phyloP scores from a whole-genome alignment of 2,329 filamentous ascomycete genomes.

The Colletotrichum liriopes region DNA sequence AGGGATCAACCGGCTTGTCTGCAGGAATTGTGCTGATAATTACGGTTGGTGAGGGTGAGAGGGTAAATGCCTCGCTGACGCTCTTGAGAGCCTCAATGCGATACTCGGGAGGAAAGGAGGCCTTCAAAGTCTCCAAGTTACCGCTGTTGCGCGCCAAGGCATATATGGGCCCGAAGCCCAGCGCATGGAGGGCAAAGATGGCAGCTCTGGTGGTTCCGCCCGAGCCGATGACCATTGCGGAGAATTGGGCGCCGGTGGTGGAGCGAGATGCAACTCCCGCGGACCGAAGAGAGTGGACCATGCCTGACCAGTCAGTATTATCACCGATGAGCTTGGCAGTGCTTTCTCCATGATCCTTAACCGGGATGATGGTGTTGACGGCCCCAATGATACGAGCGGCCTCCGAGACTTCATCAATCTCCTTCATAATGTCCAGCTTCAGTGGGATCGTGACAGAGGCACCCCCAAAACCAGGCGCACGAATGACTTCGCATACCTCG shows the following conservation, averaged over 20 bases:
- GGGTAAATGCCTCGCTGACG: conserved; percentile 8
- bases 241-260: conserved; percentile 50
- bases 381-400: conserved; percentile 89
- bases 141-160: conserved; percentile 82
- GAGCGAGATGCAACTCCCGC: conserved; percentile 70
- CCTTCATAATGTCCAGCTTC: conserved; percentile 87
- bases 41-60: conserved; percentile 71
- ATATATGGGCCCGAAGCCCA: conserved; percentile 90
- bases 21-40: conserved; percentile 94
- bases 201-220: conserved; percentile 94
- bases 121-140: conserved; percentile 78
- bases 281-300: conserved; percentile 83
- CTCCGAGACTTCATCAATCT: conserved; percentile 85
- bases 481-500: conserved; percentile 77
- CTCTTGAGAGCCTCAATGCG: conserved; percentile 74
- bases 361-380: conserved; percentile 91
- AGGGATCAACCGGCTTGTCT: conserved; percentile 83
- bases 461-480: conserved; percentile 84
- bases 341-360: conserved; percentile 46
- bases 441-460: conserved; percentile 96
- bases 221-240: conserved; percentile 88
- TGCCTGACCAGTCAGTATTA: conserved; percentile 97
- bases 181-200: conserved; percentile 87
- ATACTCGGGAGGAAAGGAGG: conserved; percentile 82
- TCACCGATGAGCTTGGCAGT: conserved; percentile 78